Conservation (phyloP, 306 rosid genomes). For the Cucumis melo region DNA sequence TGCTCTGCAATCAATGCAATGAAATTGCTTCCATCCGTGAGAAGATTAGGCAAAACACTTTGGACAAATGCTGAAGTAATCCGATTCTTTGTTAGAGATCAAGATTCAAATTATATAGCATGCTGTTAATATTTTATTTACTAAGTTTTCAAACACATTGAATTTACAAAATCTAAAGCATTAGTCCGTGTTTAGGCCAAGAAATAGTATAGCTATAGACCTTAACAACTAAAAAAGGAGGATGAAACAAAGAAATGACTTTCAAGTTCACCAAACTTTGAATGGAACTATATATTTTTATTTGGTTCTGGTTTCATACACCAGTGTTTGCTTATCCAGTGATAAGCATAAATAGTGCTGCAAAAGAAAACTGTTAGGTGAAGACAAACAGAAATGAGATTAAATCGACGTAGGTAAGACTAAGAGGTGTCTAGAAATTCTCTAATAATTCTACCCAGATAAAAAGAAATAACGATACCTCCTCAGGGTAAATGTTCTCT, state of each 20-base stretch:
- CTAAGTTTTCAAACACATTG: not conserved
- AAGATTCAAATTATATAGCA: not conserved
- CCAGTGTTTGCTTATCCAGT: not conserved
- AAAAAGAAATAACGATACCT: conserved; percentile 25
- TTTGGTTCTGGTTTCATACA: not conserved
- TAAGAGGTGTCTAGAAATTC: not conserved
- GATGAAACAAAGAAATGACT: not conserved
- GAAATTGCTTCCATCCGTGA: not conserved
- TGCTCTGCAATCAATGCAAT: not conserved
- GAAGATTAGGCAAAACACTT: not conserved
- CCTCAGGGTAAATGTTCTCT: conserved; percentile 88
- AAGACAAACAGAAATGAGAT: not conserved
- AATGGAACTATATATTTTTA: not conserved
- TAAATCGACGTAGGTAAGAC: not conserved
- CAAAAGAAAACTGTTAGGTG: not conserved
- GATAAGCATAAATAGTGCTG: not conserved
- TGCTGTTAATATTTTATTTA: not conserved
- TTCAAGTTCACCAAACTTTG: not conserved
- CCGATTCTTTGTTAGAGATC: not conserved
- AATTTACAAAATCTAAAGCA: not conserved
- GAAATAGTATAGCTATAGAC: not conserved
- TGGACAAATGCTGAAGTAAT: not conserved
- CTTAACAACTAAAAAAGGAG: not conserved
- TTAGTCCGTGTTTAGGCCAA: not conserved
- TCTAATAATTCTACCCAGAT: not conserved